phyloP scores from a whole-genome alignment of 2,329 filamentous ascomycete genomes.

The Calcarisporium arbuscula region DNA sequence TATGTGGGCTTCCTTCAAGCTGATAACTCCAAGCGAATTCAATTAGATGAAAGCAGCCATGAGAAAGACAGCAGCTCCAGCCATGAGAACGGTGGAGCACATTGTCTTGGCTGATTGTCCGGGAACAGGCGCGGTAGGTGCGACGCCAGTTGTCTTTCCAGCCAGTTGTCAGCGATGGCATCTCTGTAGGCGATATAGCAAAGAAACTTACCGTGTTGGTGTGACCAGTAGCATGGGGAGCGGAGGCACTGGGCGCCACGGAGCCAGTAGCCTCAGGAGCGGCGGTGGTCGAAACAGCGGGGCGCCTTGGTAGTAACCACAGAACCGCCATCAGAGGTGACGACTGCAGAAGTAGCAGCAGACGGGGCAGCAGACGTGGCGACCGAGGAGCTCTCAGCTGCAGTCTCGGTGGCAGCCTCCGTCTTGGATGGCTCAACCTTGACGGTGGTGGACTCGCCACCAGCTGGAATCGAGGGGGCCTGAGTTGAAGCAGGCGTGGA shows the following conservation, averaged over 20 bases:
- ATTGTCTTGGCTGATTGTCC: too few species aligned
- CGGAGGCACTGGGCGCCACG: constrained; percentile 2
- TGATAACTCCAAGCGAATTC: too few species aligned
- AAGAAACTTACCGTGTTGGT: constrained; percentile 4
- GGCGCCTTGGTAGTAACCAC: too few species aligned
- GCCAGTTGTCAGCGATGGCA: too few species aligned
- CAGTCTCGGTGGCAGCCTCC: neutral
- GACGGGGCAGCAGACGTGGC: constrained; percentile 1
- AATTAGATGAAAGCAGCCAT: too few species aligned
- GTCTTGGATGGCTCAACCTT: neutral
- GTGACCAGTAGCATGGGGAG: constrained; percentile 1
- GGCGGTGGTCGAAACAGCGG: constrained; percentile 3
- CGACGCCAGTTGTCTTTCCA: too few species aligned
- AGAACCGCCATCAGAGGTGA: too few species aligned
- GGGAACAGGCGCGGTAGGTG: too few species aligned
- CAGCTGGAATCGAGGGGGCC: constrained; percentile 8
- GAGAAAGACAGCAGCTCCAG: too few species aligned
- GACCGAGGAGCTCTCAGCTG: constrained; percentile 6
- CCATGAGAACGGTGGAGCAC: too few species aligned
- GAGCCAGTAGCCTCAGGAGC: constrained; percentile 4
- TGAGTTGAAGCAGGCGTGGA: constrained; percentile 6
- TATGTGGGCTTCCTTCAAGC: too few species aligned
- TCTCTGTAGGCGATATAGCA: too few species aligned
- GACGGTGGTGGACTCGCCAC: constrained; percentile 1
- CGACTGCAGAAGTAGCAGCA: constrained; percentile 1